Base-by-base conservation (phyloP, 2,329 filamentous ascomycete species). In the Trichoderma sp. region DNA sequence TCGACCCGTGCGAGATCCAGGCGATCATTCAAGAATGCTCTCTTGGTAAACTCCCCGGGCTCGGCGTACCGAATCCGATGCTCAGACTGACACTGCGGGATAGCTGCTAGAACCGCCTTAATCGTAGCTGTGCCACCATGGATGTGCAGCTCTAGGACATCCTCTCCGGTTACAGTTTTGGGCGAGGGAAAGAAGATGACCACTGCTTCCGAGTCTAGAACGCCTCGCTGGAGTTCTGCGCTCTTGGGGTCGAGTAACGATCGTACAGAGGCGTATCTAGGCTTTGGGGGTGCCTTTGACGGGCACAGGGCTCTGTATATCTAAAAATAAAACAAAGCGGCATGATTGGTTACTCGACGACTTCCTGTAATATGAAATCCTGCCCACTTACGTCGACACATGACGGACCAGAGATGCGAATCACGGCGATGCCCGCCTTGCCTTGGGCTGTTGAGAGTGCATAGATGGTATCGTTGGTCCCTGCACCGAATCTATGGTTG, bases 41-140 rank as follows among this genome's bases (percentile, higher is more conserved):
- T 89, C 70, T 90, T 89, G 4, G 95, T 99, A 78, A 99, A 99
- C 76, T 99, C 95, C 66, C 95, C 95, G 0, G 95, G 91, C 75
- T 97, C 94, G 3, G 95, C 95, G 76, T 97, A 97, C 34, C 93
- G 92, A 68, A 97, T 88, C 13, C 73, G 74, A 25, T 69, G 69
- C 12, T 50, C 13, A 13, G 73, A 60, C 22, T 64, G 72, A 71
- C 84, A 88, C 52, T 80, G 79, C 0, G 91, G 85, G 67, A 99
- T 92, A 5, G 93, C 93, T 27, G 86, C 81, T 2, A 99, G 83
- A 0, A 97, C 91, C 2, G 94, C 92, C 74, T 92, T 93, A 53
- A 97, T 90, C 6, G 95, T 93, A 2, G 95, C 95, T 3, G 89
- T 86, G 0, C 95, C 94, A 32, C 95, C 95, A 75, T 99, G 95